Evolutionary conservation across 495 filamentous ascomycete species (phyloP), one percentile per base, ranked within the genome.

Genomic region (Delitschia confertaspora): DNA sequence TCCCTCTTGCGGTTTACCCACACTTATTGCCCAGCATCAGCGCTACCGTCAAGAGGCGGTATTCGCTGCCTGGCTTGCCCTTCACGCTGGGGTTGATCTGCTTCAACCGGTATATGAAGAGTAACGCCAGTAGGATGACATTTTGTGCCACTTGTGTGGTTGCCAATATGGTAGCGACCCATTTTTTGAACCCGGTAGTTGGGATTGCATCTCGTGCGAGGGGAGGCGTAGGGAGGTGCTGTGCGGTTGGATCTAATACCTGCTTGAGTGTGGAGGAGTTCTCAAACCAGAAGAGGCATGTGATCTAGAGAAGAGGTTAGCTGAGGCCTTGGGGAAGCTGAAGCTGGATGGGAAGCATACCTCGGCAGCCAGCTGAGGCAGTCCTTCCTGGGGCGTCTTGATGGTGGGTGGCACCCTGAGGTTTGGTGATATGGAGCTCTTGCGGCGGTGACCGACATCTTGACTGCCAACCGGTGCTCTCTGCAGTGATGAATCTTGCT

Each of bases 1-100:
- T n/a, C 6, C 3, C 10, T 3, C 2, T 4, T 10, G 23, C 22
- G 19, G 3, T 11, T 42, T 14, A 66, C 80, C 56, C 65, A 86
- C 85, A 99, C 71, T 99, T 99, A 65, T 96, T 99, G 44, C 88
- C 91, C 31, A 99, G 69, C 93, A 99, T 99, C 60, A 99, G 67
- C 10, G 93, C 93, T 40, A 96, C 88, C 0, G 89, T 96, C 49
- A 99, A 73, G 26, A 99, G 66, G n/a, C 93, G 71, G 58, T 88
- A 96, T 64, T 96, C 91, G 56, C 93, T 99, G 2, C 93, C 93
- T 26, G 80, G 78, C 56, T 88, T 88, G 23, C 91, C 93, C 51
- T 85, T 82, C 4, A 95, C 88, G 0, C 67, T 74, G 0, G 88
- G 82, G 57, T 95, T 95, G 49, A 80, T 74, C 50, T 80, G 83